Conservation (phyloP, 2,329 filamentous ascomycete genomes). For the Dissoconium aciculare region DNA sequence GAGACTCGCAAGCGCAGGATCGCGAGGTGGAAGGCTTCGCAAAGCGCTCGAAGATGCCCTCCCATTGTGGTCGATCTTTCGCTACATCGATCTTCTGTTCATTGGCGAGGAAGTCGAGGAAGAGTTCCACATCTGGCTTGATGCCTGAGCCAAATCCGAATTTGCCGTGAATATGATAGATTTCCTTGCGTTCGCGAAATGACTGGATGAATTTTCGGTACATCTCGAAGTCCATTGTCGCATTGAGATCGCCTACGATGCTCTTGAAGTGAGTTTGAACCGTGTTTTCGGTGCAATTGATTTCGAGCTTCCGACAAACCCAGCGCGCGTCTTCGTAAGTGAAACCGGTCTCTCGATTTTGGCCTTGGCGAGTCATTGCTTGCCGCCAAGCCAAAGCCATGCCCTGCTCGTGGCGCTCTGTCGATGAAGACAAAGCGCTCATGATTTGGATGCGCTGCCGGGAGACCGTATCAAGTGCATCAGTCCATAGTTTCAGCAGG, state of each 20-base stretch:
- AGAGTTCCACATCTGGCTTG: constrained; percentile 56
- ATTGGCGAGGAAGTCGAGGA: constrained; percentile 58
- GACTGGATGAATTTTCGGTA: constrained; percentile 73
- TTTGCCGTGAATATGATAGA: constrained; percentile 55
- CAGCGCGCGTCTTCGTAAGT: constrained; percentile 65
- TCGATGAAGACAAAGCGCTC: constrained; percentile 63
- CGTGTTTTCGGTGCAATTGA: constrained; percentile 67
- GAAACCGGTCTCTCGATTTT: constrained; percentile 51
- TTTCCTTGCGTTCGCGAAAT: constrained; percentile 71
- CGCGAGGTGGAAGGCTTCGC: constrained; percentile 21
- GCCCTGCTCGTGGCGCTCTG: constrained; percentile 61
- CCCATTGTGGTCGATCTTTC: constrained; percentile 50
- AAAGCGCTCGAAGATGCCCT: constrained; percentile 44
- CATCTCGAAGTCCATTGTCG: constrained; percentile 59
- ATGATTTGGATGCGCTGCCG: constrained; percentile 80
- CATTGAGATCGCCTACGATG: constrained; percentile 50
- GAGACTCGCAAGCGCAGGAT: constrained; percentile 29
- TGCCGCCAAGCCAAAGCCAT: constrained; percentile 56
- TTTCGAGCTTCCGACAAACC: constrained; percentile 78
- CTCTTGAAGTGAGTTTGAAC: constrained; percentile 59
- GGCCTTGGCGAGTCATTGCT: constrained; percentile 58
- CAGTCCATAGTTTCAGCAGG: constrained; percentile 65
- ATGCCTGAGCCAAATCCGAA: constrained; percentile 35
- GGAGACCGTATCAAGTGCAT: constrained; percentile 68
- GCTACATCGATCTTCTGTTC: constrained; percentile 65